A percentile compares a stretch with the other conserved stretches of the same genome.
These are phyloP conservation scores for Kwoniella bestiolae DNA, from an alignment of 768 basidiomycete genomes.

Conservation along the genomic window DNA sequence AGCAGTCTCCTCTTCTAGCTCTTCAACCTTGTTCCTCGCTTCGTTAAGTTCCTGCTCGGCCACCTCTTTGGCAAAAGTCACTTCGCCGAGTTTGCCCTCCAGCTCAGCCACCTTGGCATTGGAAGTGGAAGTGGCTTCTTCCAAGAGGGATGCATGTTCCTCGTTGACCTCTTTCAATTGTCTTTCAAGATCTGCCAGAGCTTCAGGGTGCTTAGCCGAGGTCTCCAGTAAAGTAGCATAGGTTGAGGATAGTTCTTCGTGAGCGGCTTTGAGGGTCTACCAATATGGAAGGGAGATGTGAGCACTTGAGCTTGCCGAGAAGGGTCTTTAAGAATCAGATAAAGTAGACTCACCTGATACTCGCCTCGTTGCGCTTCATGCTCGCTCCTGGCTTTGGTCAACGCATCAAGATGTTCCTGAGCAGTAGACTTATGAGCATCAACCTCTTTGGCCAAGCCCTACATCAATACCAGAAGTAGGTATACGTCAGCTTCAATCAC, in stretches of 20 bases:
- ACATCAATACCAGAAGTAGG: no score
- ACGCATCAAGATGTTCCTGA: constrained; percentile 4
- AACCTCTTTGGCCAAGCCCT: background rate
- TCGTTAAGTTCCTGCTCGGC: constrained; percentile 6
- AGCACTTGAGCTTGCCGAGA: background rate
- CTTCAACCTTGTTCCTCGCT: constrained; percentile 5
- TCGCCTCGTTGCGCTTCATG: constrained; percentile 15
- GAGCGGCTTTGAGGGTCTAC: constrained; percentile 22
- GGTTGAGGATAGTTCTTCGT: constrained; percentile 23
- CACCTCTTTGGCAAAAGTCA: background rate
- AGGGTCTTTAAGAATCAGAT: background rate
- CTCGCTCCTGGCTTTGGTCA: constrained; percentile 5
- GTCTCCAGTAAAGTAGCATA: constrained; percentile 21
- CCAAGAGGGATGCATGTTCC: constrained; percentile 14
- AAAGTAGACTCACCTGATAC: constrained; percentile 7
- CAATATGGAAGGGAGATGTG: background rate
- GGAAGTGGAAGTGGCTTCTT: constrained; percentile 3
- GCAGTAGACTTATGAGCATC: constrained; percentile 1
- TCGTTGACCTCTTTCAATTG: constrained; percentile 19
- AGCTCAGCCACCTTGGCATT: constrained; percentile 13
- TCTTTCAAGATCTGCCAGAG: constrained; percentile 13
- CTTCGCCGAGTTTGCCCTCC: constrained; percentile 1
- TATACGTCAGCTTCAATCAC: no score
- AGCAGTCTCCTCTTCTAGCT: constrained; percentile 17
- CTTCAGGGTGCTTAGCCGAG: constrained; percentile 22